A percentile compares a stretch with the other conserved stretches of the same genome.
These are phyloP conservation scores for Symbiodinium natans DNA, from an alignment of 73 alveolate genomes.

Conservation along the genomic window DNA sequence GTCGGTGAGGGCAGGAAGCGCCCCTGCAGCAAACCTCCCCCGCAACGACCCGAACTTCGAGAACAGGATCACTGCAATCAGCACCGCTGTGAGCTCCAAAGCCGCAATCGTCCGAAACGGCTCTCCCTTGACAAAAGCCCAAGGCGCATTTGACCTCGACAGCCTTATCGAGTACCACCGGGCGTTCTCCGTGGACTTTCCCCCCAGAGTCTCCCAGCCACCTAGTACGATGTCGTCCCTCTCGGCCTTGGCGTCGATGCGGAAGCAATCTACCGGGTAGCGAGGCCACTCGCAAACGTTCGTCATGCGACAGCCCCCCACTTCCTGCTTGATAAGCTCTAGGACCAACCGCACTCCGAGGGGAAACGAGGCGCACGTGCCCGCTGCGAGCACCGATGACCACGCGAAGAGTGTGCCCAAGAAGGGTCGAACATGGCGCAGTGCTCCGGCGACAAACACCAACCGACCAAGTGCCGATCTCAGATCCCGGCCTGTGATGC, in stretches of 20 bases:
- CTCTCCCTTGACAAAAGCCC: constrained; percentile 52
- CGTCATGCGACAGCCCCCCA: neutral
- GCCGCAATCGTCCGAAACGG: constrained; percentile 24
- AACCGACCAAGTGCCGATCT: constrained; percentile 23
- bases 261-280: neutral
- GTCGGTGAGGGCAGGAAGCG: constrained; percentile 36
- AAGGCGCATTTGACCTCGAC: neutral
- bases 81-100: constrained; percentile 23
- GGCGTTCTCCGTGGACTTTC: neutral
- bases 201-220: neutral
- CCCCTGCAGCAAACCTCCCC: neutral
- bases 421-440: constrained; percentile 19
- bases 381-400: neutral
- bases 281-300: neutral
- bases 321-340: neutral
- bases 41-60: too few relatives aligned
- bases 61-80: neutral
- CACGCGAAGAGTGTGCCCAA: constrained; percentile 59
- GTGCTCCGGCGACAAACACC: constrained; percentile 24
- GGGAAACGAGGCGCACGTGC: neutral
- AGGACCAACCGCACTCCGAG: neutral
- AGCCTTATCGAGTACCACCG: constrained; percentile 12
- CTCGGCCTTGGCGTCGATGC: constrained; percentile 74
- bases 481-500: constrained; percentile 15
- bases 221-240: constrained; percentile 28